Percentiles rank a stretch among this genome's conserved stretches.
Evolutionary conservation across 1,284 basidiomycete genomes (phyloP).

Genomic region (Ustilago loliicola): DNA sequence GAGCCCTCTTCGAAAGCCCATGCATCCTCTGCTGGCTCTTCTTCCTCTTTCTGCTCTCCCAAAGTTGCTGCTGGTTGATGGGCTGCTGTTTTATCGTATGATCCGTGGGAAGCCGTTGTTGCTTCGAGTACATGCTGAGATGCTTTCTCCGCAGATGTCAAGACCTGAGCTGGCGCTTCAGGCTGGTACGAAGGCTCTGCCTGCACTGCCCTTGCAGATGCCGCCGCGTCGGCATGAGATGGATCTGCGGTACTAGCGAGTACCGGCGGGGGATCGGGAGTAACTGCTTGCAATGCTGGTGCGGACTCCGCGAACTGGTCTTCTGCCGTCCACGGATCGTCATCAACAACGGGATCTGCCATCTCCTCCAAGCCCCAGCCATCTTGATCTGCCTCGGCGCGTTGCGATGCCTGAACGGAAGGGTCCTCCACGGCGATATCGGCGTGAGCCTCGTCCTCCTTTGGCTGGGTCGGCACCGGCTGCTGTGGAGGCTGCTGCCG

Average conservation of each 20-base stretch:
- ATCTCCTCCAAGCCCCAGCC: constrained; percentile 22
- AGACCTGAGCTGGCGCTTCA: not conserved
- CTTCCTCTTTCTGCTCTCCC: not conserved
- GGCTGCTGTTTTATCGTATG: not conserved
- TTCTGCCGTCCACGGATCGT: constrained; percentile 28
- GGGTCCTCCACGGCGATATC: not conserved
- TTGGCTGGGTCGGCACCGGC: not conserved
- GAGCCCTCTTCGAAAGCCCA: constrained; percentile 49
- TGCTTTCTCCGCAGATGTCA: not conserved
- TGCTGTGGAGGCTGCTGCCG: too few species aligned
- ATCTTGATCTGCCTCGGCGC: constrained; percentile 1
- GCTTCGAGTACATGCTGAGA: not conserved
- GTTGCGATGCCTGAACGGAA: not conserved
- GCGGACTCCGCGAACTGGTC: not conserved
- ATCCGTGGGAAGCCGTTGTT: not conserved
- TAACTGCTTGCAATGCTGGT: not conserved
- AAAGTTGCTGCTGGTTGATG: not conserved
- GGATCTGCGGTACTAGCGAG: not conserved
- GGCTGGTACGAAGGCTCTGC: not conserved
- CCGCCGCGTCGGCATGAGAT: not conserved
- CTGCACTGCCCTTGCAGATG: not conserved
- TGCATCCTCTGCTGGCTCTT: constrained; percentile 33
- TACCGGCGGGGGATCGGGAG: not conserved
- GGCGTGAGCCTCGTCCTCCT: not conserved
- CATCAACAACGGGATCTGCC: not conserved